Percentiles rank a stretch among this genome's conserved stretches.
Evolutionary conservation across 1,284 basidiomycete species (phyloP).

Genomic region (Bjerkandera adusta): DNA sequence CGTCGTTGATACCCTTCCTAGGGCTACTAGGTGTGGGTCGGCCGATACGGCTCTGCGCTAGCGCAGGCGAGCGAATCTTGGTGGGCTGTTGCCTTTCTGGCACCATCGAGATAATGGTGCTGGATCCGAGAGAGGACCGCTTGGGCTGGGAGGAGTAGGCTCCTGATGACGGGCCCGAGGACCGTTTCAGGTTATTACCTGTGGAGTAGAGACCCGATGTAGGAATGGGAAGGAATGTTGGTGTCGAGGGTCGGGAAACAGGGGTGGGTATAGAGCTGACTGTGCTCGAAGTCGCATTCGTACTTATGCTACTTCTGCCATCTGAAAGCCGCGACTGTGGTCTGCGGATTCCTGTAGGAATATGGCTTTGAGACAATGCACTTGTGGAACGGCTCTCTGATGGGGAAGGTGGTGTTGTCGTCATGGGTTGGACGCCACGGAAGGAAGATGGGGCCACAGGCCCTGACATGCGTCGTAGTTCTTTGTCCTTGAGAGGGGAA

Average conservation of each 20-base stretch:
- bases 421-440: slow-evolving; percentile 27
- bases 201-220: slow-evolving; percentile 46
- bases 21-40: slow-evolving; percentile 41
- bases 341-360: slow-evolving; percentile 45
- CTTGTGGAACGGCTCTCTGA: slow-evolving; percentile 32
- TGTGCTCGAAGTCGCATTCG: slow-evolving; percentile 44
- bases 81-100: slow-evolving; percentile 38
- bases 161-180: slow-evolving; percentile 45
- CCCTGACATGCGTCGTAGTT: slow-evolving; percentile 57
- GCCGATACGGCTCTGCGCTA: slow-evolving; percentile 64
- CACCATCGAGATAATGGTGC: slow-evolving; percentile 24
- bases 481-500: slow-evolving; percentile 58
- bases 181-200: slow-evolving; percentile 51
- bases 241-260: slow-evolving; percentile 70
- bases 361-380: slow-evolving; percentile 38
- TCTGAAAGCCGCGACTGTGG: slow-evolving; percentile 70
- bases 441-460: slow-evolving; percentile 37
- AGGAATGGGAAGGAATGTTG: slow-evolving; percentile 70
- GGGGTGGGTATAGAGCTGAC: slow-evolving; percentile 59
- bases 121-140: slow-evolving; percentile 53
- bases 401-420: slow-evolving; percentile 34
- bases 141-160: slow-evolving; percentile 47
- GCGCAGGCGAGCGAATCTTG: slow-evolving; percentile 39
- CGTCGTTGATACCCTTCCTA: slow-evolving; percentile 28
- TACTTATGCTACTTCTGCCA: slow-evolving; percentile 46